Percentiles rank a stretch among this genome's conserved stretches.
Evolutionary conservation across 163 green algal genomes (phyloP).

Genomic region (Scenedesmus sp.): DNA sequence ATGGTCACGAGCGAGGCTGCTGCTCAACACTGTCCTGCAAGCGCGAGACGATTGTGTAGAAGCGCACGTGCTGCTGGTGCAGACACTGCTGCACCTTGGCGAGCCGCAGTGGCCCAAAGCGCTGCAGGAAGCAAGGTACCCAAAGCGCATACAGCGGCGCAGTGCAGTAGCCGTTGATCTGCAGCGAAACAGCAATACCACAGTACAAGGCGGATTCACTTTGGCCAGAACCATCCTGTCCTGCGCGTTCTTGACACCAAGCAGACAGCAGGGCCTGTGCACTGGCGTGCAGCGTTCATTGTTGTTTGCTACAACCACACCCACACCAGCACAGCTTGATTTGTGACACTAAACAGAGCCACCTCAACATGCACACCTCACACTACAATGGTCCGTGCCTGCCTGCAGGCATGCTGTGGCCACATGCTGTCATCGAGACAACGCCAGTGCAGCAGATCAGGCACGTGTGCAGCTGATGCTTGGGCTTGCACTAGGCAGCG

Average conservation of each 20-base stretch:
- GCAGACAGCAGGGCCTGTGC: neutral
- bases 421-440: neutral
- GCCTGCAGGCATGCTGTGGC: conserved; percentile 1
- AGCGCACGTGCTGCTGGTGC: conserved; percentile 38
- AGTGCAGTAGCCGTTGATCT: neutral
- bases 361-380: neutral
- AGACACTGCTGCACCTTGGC: conserved; percentile 21
- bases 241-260: neutral
- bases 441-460: neutral
- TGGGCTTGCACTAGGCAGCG: conserved; percentile 42
- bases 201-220: neutral
- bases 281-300: neutral
- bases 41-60: conserved; percentile 13
- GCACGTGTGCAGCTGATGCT: conserved; percentile 35
- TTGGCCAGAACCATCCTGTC: neutral
- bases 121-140: conserved; percentile 32
- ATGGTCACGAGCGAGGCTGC: neutral
- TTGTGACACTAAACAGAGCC: neutral
- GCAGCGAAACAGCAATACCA: neutral
- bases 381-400: neutral
- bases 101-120: neutral
- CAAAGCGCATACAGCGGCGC: neutral
- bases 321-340: neutral
- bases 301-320: neutral
- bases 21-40: conserved; percentile 42